These are phyloP conservation scores for Kodamaea leandrae DNA, from an alignment of 805 yeast species.

Conservation along the genomic window DNA sequence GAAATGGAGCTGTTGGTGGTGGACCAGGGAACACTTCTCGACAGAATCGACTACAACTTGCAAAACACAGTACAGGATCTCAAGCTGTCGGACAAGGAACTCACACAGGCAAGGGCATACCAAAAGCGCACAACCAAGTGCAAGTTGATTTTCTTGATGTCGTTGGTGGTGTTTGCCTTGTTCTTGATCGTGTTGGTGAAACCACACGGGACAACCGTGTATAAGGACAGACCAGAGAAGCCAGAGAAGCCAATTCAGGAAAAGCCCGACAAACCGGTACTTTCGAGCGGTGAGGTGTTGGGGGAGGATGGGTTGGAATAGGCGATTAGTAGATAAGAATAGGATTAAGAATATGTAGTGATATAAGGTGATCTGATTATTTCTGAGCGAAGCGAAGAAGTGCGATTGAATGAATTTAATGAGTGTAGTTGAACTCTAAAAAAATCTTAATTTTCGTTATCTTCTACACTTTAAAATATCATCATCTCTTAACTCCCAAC, in stretches of 20 bases:
- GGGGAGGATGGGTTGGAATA: not conserved
- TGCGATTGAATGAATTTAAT: no score
- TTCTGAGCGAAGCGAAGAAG: no score
- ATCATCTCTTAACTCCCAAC: no score
- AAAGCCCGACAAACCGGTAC: not conserved
- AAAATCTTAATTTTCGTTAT: not conserved
- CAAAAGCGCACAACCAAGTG: conserved; percentile 91
- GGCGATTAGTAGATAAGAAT: not conserved
- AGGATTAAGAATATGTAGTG: not conserved
- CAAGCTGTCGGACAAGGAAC: conserved; percentile 72
- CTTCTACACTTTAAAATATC: not conserved
- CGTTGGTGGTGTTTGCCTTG: conserved; percentile 67
- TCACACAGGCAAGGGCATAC: conserved; percentile 71
- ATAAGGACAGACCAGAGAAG: conserved; percentile 19
- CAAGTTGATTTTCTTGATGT: conserved; percentile 72
- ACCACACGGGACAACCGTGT: conserved; percentile 41
- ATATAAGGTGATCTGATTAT: no score
- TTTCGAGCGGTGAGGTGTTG: not conserved
- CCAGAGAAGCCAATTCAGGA: conserved; percentile 5
- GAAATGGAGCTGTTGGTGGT: conserved; percentile 90
- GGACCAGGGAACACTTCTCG: conserved; percentile 93
- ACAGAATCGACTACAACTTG: conserved; percentile 89
- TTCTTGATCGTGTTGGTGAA: conserved; percentile 68
- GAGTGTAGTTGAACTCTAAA: no score
- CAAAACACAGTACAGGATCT: conserved; percentile 76